These are phyloP conservation scores for Triticum monococcum DNA, from an alignment of 176 grass and related monocot species.

Conservation along the genomic window DNA sequence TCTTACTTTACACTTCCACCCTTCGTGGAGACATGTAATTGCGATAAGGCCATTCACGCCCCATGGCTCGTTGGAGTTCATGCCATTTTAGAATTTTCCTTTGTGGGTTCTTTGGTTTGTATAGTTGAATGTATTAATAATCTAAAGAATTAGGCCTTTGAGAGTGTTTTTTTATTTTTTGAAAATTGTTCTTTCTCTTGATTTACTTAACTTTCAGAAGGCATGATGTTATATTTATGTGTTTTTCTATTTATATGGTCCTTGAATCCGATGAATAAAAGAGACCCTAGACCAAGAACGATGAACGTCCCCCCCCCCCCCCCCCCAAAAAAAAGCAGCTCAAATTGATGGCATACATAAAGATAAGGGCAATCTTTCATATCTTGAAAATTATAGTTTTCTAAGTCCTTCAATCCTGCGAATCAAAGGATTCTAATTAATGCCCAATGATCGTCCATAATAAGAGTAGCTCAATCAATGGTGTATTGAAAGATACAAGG, in stretches of 20 bases:
- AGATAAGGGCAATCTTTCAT: not conserved
- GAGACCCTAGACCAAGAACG: not conserved
- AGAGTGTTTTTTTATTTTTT: not conserved
- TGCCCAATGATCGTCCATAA: not conserved
- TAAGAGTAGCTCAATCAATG: not conserved
- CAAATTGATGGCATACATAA: not conserved
- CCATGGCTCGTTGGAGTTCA: not conserved
- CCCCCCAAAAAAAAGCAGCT: not conserved
- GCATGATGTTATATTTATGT: not conserved
- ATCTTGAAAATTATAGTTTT: not conserved
- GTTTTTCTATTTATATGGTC: not conserved
- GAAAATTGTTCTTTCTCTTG: too few species aligned
- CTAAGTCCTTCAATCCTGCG: not conserved
- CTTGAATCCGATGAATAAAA: not conserved
- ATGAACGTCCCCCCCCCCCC: too few species aligned
- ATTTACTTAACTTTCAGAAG: too few species aligned
- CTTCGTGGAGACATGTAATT: not conserved
- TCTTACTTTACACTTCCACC: not conserved
- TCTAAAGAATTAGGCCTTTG: not conserved
- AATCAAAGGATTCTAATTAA: not conserved
- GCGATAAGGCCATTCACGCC: not conserved
- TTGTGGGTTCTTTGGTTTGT: not conserved
- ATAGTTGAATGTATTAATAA: not conserved
- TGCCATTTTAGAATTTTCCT: not conserved
- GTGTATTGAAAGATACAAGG: not conserved